phyloP scores from a whole-genome alignment of 164 flowering plant species.

The Dillenia turbinata region DNA sequence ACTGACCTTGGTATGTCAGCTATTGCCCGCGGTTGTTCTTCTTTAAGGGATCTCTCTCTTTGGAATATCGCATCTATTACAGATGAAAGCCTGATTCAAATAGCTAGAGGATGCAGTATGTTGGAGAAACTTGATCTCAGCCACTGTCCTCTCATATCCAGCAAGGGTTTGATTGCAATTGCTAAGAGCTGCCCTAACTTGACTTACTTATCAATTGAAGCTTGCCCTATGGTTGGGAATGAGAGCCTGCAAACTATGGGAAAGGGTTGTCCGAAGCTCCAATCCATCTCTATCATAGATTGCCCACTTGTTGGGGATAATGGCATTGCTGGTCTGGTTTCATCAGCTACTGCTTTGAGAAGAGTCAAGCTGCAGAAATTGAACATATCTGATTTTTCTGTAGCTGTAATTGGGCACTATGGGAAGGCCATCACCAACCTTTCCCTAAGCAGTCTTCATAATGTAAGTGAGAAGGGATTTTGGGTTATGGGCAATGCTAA shows the following conservation, averaged over 20 bases:
- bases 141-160: constrained; percentile 56
- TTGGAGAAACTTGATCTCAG: constrained; percentile 74
- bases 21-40: constrained; percentile 66
- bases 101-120: constrained; percentile 55
- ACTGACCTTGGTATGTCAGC: constrained; percentile 54
- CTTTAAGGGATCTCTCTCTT: constrained; percentile 41
- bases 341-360: constrained; percentile 45
- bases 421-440: constrained; percentile 64
- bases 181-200: constrained; percentile 65
- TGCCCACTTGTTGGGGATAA: constrained; percentile 79
- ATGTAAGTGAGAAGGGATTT: constrained; percentile 68
- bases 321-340: constrained; percentile 60
- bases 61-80: constrained; percentile 45
- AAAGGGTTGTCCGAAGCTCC: constrained; percentile 47
- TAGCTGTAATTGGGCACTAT: constrained; percentile 85
- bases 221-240: constrained; percentile 62
- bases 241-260: constrained; percentile 61
- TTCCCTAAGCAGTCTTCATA: constrained; percentile 40
- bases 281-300: constrained; percentile 50
- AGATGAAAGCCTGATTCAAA: constrained; percentile 55
- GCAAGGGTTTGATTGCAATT: constrained; percentile 61
- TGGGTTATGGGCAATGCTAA: constrained; percentile 77
- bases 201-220: constrained; percentile 49
- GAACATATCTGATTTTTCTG: constrained; percentile 66
- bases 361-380: constrained; percentile 66